Conservation (phyloP, 805 yeast species). For the Ogataea chonburiensis region DNA sequence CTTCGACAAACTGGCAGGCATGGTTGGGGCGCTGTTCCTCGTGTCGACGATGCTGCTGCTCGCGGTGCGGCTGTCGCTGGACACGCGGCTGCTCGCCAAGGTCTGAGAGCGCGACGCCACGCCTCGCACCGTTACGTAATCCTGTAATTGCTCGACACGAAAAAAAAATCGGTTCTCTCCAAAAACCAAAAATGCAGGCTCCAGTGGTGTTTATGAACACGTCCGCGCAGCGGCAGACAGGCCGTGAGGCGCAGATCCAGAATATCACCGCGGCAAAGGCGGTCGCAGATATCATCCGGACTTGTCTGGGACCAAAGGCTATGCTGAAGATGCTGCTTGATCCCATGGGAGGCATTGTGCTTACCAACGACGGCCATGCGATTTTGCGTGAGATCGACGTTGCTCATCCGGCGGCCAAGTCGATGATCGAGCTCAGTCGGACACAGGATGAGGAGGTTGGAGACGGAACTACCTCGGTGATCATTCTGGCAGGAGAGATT, state of each 20-base stretch:
- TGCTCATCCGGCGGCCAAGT: conserved; percentile 98
- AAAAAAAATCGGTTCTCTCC: conserved; percentile 1
- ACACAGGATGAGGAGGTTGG: conserved; percentile 99
- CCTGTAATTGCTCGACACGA: conserved; percentile 2
- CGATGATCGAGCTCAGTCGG: conserved; percentile 94
- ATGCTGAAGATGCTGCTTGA: conserved; percentile 97
- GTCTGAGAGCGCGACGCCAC: conserved; percentile 3
- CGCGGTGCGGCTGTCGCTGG: conserved; percentile 7
- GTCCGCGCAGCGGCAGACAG: conserved; percentile 87
- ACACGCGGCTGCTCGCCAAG: conserved; percentile 7
- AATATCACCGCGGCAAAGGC: conserved; percentile 99
- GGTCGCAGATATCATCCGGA: conserved; percentile 94
- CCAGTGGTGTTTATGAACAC: conserved; percentile 86
- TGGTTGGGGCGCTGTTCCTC: conserved; percentile 32
- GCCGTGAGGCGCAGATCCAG: conserved; percentile 95
- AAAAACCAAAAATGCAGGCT: conserved; percentile 57
- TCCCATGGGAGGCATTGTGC: conserved; percentile 94
- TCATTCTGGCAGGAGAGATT: conserved; percentile 95
- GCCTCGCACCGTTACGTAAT: no score
- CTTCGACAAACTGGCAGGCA: conserved; percentile 29
- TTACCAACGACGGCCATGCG: conserved; percentile 98
- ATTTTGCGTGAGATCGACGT: conserved; percentile 95
- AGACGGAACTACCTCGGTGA: conserved; percentile 88
- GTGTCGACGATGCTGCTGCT: conserved; percentile 13
- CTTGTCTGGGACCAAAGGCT: conserved; percentile 98